Conservation (phyloP, 1,284 basidiomycete species). For the Puccinia coronata region DNA sequence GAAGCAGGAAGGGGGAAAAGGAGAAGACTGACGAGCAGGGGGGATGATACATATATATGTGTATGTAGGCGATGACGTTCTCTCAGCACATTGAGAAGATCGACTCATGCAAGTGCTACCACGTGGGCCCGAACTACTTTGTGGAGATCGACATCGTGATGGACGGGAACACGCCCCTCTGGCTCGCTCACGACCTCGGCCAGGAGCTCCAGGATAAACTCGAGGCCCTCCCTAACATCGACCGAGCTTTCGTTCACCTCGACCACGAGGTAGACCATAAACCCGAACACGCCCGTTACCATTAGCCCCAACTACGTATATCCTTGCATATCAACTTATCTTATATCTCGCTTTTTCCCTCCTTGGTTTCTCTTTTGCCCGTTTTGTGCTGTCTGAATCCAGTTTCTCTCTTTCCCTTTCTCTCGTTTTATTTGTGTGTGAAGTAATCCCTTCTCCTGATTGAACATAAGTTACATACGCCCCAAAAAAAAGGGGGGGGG, state of each 20-base stretch:
- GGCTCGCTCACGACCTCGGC: constrained; percentile 77
- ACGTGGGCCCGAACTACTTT: constrained; percentile 71
- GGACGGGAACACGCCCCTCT: constrained; percentile 80
- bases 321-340: no score
- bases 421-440: no score
- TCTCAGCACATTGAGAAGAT: constrained; percentile 75
- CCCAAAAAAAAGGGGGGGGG: no score
- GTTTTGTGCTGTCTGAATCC: no score
- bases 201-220: constrained; percentile 92
- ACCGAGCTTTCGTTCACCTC: constrained; percentile 71
- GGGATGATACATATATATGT: not conserved
- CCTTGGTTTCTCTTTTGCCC: not conserved
- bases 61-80: constrained; percentile 74
- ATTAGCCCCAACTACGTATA: not conserved
- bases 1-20: not conserved
- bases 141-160: constrained; percentile 96
- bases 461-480: no score
- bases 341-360: not conserved
- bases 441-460: no score
- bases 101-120: constrained; percentile 66
- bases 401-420: no score
- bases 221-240: constrained; percentile 85
- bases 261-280: constrained; percentile 71
- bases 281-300: constrained; percentile 32
- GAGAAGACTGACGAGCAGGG: not conserved